Base-by-base conservation (phyloP, 257 asterid genomes). In the Petrea volubilis region DNA sequence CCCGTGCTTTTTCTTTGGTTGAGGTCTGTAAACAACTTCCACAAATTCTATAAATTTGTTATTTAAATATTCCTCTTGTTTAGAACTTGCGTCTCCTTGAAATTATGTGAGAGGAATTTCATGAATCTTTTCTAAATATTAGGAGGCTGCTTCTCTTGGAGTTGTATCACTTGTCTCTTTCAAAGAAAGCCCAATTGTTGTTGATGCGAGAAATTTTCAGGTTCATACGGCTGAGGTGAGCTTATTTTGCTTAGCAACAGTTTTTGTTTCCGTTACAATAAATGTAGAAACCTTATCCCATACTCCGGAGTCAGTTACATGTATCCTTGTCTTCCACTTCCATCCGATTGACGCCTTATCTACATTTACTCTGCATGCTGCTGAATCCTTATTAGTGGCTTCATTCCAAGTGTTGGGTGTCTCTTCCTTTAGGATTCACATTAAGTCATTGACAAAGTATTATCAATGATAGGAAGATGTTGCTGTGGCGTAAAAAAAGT, bases 71-170 rank as follows among this genome's bases (percentile, higher is more conserved):
- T 57, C 64, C 56, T 21, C 46, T n/a, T 68, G 46, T 76, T 63
- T 70, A 11, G 72, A 73, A 59, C 58, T 65, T 71, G 70, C 72
- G 72, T 29, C 76, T 64, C 52, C 46, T 79, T 74, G 38, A 73
- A 76, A 33, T 67, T 50, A 50, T 40, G 34, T 68, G 51, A 15
- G 64, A 31, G 67, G 34, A 25, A 55, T 47, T 67, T 70, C 55
- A 52, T 65, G 47, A 36, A 59, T 55, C 65, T 64, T 70, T 57
- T 78, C 58, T 72, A 70, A 59, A 74, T 72, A 73, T 52, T 51
- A 94, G 98, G 98, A 91, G 81, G 96, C 98, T 77, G 85, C 96
- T 80, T 91, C 95, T 77, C 95, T 82, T 79, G 98, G 96, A 79
- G 78, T 81, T 75, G 34, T 89, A 67, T 95, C 98, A 60, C 43